Conservation (phyloP, 164 flowering plant genomes). For the Saururus chinensis region DNA sequence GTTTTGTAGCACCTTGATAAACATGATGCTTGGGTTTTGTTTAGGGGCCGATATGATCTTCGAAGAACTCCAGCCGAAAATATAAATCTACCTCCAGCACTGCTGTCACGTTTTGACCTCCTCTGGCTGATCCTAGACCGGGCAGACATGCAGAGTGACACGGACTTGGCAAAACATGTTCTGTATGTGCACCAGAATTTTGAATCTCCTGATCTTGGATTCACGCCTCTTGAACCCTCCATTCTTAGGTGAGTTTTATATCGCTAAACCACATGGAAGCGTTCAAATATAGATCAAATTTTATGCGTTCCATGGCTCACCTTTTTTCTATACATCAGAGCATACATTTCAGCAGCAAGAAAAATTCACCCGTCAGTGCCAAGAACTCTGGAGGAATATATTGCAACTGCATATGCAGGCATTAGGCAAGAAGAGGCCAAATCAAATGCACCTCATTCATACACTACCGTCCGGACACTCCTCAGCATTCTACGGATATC, state of each 20-base stretch:
- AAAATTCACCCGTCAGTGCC: slow-evolving; percentile 73
- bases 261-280: background rate
- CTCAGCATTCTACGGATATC: slow-evolving; percentile 97
- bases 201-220: slow-evolving; percentile 95
- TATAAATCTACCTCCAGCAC: slow-evolving; percentile 98
- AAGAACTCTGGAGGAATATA: slow-evolving; percentile 84
- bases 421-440: slow-evolving; percentile 97
- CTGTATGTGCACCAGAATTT: slow-evolving; percentile 84
- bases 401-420: slow-evolving; percentile 83
- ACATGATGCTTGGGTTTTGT: slow-evolving; percentile 8
- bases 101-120: slow-evolving; percentile 93
- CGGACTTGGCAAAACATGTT: slow-evolving; percentile 95
- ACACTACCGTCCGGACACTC: slow-evolving; percentile 88
- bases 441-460: slow-evolving; percentile 82
- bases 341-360: slow-evolving; percentile 91
- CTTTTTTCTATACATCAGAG: slow-evolving; percentile 31
- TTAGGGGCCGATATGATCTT: slow-evolving; percentile 96
- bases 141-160: slow-evolving; percentile 98
- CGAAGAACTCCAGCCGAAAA: slow-evolving; percentile 98
- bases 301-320: background rate
- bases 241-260: slow-evolving; percentile 59
- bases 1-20: too few species aligned
- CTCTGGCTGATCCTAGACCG: slow-evolving; percentile 90
- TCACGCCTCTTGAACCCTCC: slow-evolving; percentile 87
- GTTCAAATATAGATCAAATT: background rate